phyloP scores from a whole-genome alignment of 768 basidiomycete genomes.

The Lenzites betulinus region DNA sequence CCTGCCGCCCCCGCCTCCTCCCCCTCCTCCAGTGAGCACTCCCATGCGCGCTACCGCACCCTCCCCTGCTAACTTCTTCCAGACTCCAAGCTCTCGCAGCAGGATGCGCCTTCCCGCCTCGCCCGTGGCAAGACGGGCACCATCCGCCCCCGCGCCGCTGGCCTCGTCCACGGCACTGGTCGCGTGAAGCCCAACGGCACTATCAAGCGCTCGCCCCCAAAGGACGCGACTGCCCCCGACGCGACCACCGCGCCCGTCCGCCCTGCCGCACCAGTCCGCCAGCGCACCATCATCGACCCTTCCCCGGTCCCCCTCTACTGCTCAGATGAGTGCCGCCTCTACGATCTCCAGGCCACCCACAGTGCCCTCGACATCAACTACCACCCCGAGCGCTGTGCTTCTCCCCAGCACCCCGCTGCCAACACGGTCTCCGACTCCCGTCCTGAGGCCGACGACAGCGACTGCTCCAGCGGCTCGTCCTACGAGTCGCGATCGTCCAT shows the following conservation, averaged over 20 bases:
- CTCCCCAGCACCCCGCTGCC: slow-evolving; percentile 42
- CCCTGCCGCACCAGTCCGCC: slow-evolving; percentile 43
- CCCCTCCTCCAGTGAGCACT: slow-evolving; percentile 42
- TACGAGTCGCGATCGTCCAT: slow-evolving; percentile 30
- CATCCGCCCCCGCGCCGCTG: slow-evolving; percentile 42
- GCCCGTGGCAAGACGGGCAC: slow-evolving; percentile 39
- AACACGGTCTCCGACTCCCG: slow-evolving; percentile 36
- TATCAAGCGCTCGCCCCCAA: slow-evolving; percentile 42
- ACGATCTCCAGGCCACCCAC: slow-evolving; percentile 51
- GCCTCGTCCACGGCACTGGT: slow-evolving; percentile 68
- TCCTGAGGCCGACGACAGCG: slow-evolving; percentile 41
- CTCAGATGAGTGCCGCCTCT: slow-evolving; percentile 71
- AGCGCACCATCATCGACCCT: slow-evolving; percentile 76
- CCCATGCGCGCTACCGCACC: slow-evolving; percentile 3
- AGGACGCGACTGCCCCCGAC: slow-evolving; percentile 26
- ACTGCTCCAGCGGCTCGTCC: slow-evolving; percentile 38
- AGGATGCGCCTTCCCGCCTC: slow-evolving; percentile 26
- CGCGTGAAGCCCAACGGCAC: slow-evolving; percentile 61
- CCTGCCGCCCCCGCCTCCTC: slow-evolving; percentile 40
- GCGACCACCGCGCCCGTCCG: slow-evolving; percentile 28
- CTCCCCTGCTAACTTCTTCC: slow-evolving; percentile 16
- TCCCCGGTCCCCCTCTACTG: slow-evolving; percentile 82
- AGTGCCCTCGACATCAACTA: slow-evolving; percentile 48
- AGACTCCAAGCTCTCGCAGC: slow-evolving; percentile 32
- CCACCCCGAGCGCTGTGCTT: slow-evolving; percentile 40